A percentile compares a stretch with the other conserved stretches of the same genome.
Evolutionary conservation across 768 basidiomycete genomes (phyloP).

Genomic region (Phylloporus rhodoxanthus): DNA sequence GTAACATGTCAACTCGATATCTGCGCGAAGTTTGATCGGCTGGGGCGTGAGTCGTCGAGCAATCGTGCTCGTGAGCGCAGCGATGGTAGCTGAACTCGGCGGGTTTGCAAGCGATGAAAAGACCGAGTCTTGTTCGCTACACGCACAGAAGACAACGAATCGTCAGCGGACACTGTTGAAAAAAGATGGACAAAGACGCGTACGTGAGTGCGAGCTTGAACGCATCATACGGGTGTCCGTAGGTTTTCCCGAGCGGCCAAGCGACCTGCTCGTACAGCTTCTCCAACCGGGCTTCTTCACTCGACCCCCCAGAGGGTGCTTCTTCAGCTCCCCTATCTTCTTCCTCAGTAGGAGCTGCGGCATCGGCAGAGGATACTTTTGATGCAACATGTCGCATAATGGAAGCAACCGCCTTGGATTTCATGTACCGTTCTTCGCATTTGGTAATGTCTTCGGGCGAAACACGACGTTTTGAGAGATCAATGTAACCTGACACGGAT

Average conservation of each 20-base stretch:
- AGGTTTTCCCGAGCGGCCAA: slow-evolving; percentile 90
- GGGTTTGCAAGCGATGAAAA: slow-evolving; percentile 63
- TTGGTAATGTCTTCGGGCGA: slow-evolving; percentile 98
- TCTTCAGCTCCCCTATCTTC: slow-evolving; percentile 24
- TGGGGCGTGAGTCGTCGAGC: slow-evolving; percentile 95
- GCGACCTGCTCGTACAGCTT: slow-evolving; percentile 83
- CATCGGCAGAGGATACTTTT: slow-evolving; percentile 51
- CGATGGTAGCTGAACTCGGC: slow-evolving; percentile 50
- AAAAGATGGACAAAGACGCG: slow-evolving; percentile 24
- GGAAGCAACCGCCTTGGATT: slow-evolving; percentile 92
- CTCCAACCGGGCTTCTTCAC: slow-evolving; percentile 78
- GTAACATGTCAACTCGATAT: slow-evolving; percentile 96
- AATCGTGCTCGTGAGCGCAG: slow-evolving; percentile 73
- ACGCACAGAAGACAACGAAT: not conserved
- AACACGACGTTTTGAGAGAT: slow-evolving; percentile 96
- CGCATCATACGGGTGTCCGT: slow-evolving; percentile 94
- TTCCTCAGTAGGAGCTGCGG: slow-evolving; percentile 25
- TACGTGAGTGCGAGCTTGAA: slow-evolving; percentile 96
- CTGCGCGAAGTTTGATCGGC: slow-evolving; percentile 96
- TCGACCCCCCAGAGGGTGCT: slow-evolving; percentile 31
- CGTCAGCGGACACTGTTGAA: slow-evolving; percentile 15
- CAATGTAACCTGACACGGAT: slow-evolving; percentile 76
- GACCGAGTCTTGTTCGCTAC: slow-evolving; percentile 72
- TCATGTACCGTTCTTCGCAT: slow-evolving; percentile 98
- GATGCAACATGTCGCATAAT: slow-evolving; percentile 90